A percentile compares a stretch with the other conserved stretches of the same genome.
These are phyloP conservation scores for Claviceps humidiphila DNA, from an alignment of 2,329 filamentous ascomycete genomes.

Conservation along the genomic window DNA sequence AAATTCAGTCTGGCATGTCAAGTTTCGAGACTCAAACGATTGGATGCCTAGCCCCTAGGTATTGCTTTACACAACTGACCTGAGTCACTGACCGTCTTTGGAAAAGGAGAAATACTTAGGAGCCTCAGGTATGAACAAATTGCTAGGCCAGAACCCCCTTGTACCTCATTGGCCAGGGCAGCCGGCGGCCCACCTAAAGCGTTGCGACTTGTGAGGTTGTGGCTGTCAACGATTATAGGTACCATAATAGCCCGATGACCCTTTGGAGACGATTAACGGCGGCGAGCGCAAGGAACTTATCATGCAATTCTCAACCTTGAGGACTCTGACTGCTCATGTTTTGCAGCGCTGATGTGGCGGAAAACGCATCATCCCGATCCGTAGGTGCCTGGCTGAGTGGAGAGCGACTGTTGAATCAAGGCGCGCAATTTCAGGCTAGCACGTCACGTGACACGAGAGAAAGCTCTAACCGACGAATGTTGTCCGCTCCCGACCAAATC, in stretches of 20 bases:
- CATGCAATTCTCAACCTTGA: too few relatives aligned
- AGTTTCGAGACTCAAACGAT: too few relatives aligned
- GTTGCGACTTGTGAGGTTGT: neutral
- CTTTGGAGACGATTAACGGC: too few relatives aligned
- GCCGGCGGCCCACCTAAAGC: neutral
- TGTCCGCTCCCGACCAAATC: constrained; percentile 31
- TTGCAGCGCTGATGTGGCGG: neutral
- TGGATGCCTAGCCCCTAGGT: too few relatives aligned
- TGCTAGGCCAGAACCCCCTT: neutral
- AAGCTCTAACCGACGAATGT: constrained; percentile 32
- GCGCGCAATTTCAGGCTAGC: constrained; percentile 15
- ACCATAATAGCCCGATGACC: too few relatives aligned
- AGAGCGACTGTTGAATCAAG: neutral
- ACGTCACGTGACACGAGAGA: constrained; percentile 25
- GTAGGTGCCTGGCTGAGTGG: neutral
- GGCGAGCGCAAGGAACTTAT: neutral
- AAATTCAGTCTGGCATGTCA: too few relatives aligned
- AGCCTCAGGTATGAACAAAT: too few relatives aligned
- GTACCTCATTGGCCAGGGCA: neutral
- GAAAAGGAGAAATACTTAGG: too few relatives aligned
- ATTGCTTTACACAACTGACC: too few relatives aligned
- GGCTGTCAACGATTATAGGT: neutral
- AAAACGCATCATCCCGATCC: neutral
- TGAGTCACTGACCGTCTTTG: too few relatives aligned
- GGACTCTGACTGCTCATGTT: too few relatives aligned